Base-by-base conservation (phyloP, 345 rosid genomes). In the Hypericum androsaemum region DNA sequence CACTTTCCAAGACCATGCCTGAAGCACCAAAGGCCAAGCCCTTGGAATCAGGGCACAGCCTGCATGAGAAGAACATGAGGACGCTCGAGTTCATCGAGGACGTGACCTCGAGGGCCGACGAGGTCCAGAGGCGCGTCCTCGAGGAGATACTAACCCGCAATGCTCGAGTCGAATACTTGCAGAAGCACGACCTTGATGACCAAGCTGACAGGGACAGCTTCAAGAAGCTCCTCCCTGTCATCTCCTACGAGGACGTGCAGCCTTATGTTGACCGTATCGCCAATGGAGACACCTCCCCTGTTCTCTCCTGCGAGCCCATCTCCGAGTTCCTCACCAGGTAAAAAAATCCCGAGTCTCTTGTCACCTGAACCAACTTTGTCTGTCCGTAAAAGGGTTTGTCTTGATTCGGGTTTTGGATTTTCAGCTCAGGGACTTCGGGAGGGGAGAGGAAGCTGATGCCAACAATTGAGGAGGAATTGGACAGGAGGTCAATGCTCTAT, bases 381-480 rank as follows among this genome's bases (percentile, higher is more conserved):
- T 16, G 10, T 6, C 7, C 7, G 3, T 16, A 35, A 22, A 13
- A 8, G 22, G 16, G 15, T 49, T 9, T 49, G 3, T 17, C n/a
- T 49, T 22, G 32, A 22, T 22, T 22, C 32, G 32, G n/a, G 10
- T 28, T 4, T 5, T 17, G 10, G 3, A 49, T 17, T 49, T 17
- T 12, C 41, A 61, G 59, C 28, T 61, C 65, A 36, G 65, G 65
- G 15, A 54, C 59, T 8, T 61, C 65, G 0, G 65, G 41, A 7
- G 65, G 65, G n/a, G 65, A 61, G 37, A 61, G 65, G 35, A 61
- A 61, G 7, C 40, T 61, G 52, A 52, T 61, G 58, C 65, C 65
- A 12, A 61, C 58, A 45, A 53, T 45, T 37, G 57, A 53, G 13
- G 65, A 61, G 12, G 59, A 61, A 15, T 22, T 46, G 6, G 48